Percentiles rank a stretch among this genome's conserved stretches.
phyloP scores from a whole-genome alignment of 2,329 filamentous ascomycete genomes.

The Nemania sp. region DNA sequence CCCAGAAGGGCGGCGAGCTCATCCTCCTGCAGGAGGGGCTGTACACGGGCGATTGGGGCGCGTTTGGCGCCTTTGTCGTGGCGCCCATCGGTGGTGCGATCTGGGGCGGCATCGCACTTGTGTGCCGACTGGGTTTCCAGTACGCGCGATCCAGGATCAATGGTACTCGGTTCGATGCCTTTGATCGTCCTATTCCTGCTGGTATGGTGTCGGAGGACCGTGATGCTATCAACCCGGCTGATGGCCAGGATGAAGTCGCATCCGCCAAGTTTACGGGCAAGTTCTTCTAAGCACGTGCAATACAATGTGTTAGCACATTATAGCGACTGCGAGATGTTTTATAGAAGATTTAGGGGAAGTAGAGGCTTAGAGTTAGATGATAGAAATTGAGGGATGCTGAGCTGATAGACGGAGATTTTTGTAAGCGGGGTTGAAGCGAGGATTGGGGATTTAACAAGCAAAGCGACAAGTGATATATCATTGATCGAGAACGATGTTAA shows the following conservation, averaged over 20 bases:
- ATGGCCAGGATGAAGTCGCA: conserved; percentile 50
- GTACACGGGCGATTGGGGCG: conserved; percentile 83
- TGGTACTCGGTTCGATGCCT: conserved; percentile 73
- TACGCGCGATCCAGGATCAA: conserved; percentile 67
- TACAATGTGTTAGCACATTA: neutral
- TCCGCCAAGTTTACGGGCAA: conserved; percentile 60
- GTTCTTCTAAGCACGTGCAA: conserved; percentile 61
- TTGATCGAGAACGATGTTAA: conserved; percentile 2
- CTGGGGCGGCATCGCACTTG: conserved; percentile 75
- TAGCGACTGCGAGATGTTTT: neutral
- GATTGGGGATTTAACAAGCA: neutral
- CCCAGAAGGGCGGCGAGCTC: conserved; percentile 71
- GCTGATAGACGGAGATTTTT: neutral
- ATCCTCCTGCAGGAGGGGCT: conserved; percentile 79
- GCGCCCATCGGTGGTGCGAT: conserved; percentile 81
- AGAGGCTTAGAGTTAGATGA: neutral
- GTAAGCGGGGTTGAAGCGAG: neutral
- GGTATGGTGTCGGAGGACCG: conserved; percentile 40
- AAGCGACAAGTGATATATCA: conserved; percentile 5
- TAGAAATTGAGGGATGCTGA: neutral
- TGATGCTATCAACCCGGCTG: conserved; percentile 45
- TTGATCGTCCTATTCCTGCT: conserved; percentile 65
- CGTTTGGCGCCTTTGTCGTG: conserved; percentile 84
- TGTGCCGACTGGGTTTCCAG: conserved; percentile 68
- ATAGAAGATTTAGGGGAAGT: neutral